Percentiles rank a stretch among this genome's conserved stretches.
Evolutionary conservation across 805 yeast species (phyloP).

Genomic region (Lachancea waltii): DNA sequence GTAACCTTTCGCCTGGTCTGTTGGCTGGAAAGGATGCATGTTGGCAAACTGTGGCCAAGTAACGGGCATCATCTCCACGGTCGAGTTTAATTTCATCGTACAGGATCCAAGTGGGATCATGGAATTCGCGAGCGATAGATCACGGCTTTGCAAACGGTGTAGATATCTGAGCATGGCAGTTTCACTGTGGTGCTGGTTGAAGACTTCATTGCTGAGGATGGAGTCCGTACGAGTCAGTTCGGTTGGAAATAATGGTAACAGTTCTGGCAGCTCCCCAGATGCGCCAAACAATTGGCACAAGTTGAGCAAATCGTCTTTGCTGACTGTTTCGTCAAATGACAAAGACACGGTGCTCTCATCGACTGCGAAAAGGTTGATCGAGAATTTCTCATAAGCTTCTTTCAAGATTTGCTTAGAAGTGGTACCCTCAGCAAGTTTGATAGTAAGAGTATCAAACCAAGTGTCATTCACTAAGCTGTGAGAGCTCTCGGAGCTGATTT

Average conservation of each 20-base stretch:
- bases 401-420: conserved; percentile 51
- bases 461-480: conserved; percentile 50
- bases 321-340: conserved; percentile 88
- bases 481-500: conserved; percentile 35
- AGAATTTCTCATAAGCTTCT: conserved; percentile 51
- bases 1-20: conserved; percentile 85
- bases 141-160: conserved; percentile 77
- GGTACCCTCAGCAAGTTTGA: conserved; percentile 43
- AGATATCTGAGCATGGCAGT: conserved; percentile 91
- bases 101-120: conserved; percentile 98
- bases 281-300: conserved; percentile 51
- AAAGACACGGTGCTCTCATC: conserved; percentile 57
- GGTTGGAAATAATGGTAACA: conserved; percentile 46
- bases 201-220: conserved; percentile 66
- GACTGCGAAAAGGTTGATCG: conserved; percentile 72
- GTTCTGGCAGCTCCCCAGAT: conserved; percentile 17
- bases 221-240: conserved; percentile 49
- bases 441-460: conserved; percentile 85
- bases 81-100: conserved; percentile 95
- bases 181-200: conserved; percentile 85
- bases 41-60: conserved; percentile 90
- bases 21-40: conserved; percentile 91
- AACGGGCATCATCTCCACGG: conserved; percentile 90
- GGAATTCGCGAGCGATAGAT: conserved; percentile 86
- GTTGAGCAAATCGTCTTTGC: conserved; percentile 49